These are phyloP conservation scores for Rhizoclosmatium sp. DNA, from an alignment of 192 early-diverging fungal genomes.

Conservation along the genomic window DNA sequence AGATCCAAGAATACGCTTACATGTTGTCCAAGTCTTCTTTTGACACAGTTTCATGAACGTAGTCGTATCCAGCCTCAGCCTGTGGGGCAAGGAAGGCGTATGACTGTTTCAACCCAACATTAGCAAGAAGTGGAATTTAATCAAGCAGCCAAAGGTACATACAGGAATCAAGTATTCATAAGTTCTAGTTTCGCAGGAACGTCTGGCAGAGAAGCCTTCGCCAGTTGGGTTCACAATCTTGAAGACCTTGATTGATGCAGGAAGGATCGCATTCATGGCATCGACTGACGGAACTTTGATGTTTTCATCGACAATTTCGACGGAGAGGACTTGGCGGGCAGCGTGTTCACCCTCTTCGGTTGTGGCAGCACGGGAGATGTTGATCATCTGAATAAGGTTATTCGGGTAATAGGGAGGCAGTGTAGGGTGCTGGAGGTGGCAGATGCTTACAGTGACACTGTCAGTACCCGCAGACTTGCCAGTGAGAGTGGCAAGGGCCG, in stretches of 20 bases:
- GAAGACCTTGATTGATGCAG: constrained; percentile 37
- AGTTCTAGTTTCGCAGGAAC: constrained; percentile 57
- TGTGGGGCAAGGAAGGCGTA: constrained; percentile 57
- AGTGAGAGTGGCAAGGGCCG: constrained; percentile 48
- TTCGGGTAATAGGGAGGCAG: neutral
- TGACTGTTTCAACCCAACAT: constrained; percentile 36
- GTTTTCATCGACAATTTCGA: constrained; percentile 30
- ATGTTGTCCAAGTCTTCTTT: constrained; percentile 47
- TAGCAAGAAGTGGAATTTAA: neutral
- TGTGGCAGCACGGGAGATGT: constrained; percentile 55
- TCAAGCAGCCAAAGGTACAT: constrained; percentile 7
- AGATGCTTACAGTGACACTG: constrained; percentile 44
- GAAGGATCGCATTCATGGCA: constrained; percentile 34
- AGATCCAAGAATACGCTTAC: neutral
- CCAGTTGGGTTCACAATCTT: constrained; percentile 17
- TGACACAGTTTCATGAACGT: constrained; percentile 29
- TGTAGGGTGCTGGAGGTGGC: neutral
- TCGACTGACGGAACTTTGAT: constrained; percentile 31
- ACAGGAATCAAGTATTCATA: constrained; percentile 62
- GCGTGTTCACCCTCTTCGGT: constrained; percentile 49
- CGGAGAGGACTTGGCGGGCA: constrained; percentile 41
- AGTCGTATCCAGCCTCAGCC: constrained; percentile 45
- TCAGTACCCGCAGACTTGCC: constrained; percentile 40
- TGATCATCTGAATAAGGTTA: constrained; percentile 44
- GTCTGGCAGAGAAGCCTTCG: constrained; percentile 53